These are phyloP conservation scores for Aspergillus biplanus DNA, from an alignment of 495 filamentous ascomycete species.

Conservation along the genomic window DNA sequence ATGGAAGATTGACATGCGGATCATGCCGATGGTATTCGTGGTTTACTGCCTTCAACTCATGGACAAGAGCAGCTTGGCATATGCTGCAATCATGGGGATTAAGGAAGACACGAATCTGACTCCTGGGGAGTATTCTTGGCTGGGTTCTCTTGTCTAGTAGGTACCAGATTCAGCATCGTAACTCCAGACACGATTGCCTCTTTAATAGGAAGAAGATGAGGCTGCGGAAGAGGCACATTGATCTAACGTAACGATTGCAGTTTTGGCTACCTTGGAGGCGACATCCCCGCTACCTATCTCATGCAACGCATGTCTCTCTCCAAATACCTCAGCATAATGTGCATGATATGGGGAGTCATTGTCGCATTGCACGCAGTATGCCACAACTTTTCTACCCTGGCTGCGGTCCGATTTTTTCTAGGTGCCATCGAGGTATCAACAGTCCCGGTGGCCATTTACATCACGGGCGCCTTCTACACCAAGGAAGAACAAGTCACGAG, in stretches of 20 bases:
- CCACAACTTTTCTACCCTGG: background rate
- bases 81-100: conserved; percentile 7
- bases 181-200: background rate
- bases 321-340: conserved; percentile 9
- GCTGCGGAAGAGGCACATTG: no score
- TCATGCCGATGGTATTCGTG: conserved; percentile 3
- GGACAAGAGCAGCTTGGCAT: conserved; percentile 12
- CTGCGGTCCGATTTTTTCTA: background rate
- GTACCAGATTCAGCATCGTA: background rate
- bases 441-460: background rate
- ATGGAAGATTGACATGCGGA: conserved; percentile 1
- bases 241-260: no score
- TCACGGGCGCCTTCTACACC: conserved; percentile 10
- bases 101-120: conserved; percentile 7
- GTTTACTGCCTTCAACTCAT: background rate
- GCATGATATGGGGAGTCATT: conserved; percentile 8
- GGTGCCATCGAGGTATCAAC: background rate
- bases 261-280: conserved; percentile 12
- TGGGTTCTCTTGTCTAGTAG: conserved; percentile 9
- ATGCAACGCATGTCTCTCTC: conserved; percentile 9
- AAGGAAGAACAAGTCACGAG: conserved; percentile 15
- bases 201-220: no score
- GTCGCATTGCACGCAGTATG: background rate
- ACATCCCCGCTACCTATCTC: conserved; percentile 8
- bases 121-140: background rate